A percentile compares a stretch with the other conserved stretches of the same genome.
phyloP scores from a whole-genome alignment of 129 eudicot species.

The Erigeron canadensis region DNA sequence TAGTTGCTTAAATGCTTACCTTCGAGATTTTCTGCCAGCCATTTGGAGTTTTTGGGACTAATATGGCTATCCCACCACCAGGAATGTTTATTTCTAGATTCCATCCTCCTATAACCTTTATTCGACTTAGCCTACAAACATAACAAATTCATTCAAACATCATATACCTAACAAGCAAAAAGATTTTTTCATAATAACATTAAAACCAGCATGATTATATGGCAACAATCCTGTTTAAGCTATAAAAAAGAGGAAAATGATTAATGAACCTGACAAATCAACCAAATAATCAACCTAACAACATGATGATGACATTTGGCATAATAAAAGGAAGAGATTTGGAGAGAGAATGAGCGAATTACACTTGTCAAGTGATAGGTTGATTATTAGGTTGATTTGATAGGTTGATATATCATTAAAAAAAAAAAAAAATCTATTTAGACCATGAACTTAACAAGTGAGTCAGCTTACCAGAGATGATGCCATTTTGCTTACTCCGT shows the following conservation, averaged over 20 bases:
- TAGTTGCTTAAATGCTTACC: constrained; percentile 49
- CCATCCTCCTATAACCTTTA: constrained; percentile 54
- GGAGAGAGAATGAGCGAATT: no score
- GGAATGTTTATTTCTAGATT: constrained; percentile 78
- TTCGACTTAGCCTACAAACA: constrained; percentile 48
- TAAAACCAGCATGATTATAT: background rate
- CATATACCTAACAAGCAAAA: background rate
- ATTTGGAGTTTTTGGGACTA: constrained; percentile 76
- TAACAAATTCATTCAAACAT: background rate
- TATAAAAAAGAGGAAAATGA: no score
- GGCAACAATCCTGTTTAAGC: background rate
- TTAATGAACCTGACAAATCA: no score
- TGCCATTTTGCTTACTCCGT: constrained; percentile 38
- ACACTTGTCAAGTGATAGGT: no score
- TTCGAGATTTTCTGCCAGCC: constrained; percentile 93
- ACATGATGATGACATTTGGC: no score
- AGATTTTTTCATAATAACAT: background rate
- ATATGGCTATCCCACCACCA: constrained; percentile 99
- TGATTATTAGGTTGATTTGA: no score
- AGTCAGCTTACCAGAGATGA: constrained; percentile 43
- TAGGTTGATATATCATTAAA: no score
- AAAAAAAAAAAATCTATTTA: no score
- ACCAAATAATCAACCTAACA: no score
- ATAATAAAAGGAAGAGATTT: no score
- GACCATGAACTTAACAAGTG: background rate